Conservation (phyloP, 2,329 filamentous ascomycete genomes). For the Aureobasidium mangrovei region DNA sequence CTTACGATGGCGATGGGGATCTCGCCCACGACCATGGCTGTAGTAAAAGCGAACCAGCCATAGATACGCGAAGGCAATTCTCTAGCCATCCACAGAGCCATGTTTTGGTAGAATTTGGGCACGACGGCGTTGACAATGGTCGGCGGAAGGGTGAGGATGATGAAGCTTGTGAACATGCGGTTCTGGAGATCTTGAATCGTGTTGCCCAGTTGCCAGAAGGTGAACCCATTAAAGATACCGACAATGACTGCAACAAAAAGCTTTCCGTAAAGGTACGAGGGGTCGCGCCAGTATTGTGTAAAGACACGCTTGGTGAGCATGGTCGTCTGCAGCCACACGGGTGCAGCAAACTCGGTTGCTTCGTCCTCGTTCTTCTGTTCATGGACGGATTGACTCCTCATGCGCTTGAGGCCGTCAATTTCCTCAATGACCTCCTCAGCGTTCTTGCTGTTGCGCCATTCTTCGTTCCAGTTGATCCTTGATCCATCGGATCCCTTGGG, state of each 20-base stretch:
- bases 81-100: conserved; percentile 62
- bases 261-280: conserved; percentile 68
- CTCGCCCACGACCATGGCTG: conserved; percentile 63
- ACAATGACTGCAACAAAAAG: conserved; percentile 63
- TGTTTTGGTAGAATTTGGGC: conserved; percentile 69
- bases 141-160: conserved; percentile 51
- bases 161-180: conserved; percentile 64
- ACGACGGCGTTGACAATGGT: conserved; percentile 65
- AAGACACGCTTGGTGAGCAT: conserved; percentile 64
- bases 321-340: conserved; percentile 52
- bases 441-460: conserved; percentile 60
- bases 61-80: conserved; percentile 69
- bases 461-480: conserved; percentile 62
- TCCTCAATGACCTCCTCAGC: conserved; percentile 51
- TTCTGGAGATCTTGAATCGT: conserved; percentile 63
- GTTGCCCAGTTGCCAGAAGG: conserved; percentile 62
- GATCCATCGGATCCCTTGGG: conserved; percentile 45
- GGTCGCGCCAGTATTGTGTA: conserved; percentile 65
- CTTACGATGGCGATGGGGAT: conserved; percentile 61
- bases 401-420: conserved; percentile 54
- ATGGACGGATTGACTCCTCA: conserved; percentile 43
- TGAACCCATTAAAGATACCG: conserved; percentile 72
- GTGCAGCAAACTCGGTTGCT: conserved; percentile 49
- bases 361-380: conserved; percentile 16
- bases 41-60: conserved; percentile 67